Conservation (phyloP, 371 early-diverging fungal genomes). For the Massospora cicadina region DNA sequence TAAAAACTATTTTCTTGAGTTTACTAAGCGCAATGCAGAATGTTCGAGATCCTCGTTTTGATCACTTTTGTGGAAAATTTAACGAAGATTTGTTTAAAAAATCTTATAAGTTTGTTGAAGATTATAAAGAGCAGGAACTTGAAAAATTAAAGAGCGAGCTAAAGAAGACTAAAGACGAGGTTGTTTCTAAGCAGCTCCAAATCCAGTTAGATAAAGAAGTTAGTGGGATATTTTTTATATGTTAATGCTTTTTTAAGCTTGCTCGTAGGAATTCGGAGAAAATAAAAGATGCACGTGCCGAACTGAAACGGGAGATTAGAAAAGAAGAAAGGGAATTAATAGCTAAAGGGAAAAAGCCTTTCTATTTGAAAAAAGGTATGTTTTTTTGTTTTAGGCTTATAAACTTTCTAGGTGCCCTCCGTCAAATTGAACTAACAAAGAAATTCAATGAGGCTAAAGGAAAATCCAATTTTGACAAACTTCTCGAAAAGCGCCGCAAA, state of each 20-base stretch:
- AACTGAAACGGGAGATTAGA: slow-evolving; percentile 42
- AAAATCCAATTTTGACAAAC: slow-evolving; percentile 37
- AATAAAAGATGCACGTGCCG: slow-evolving; percentile 32
- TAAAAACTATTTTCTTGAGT: not conserved
- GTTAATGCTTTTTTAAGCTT: slow-evolving; percentile 10
- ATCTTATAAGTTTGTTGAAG: slow-evolving; percentile 58
- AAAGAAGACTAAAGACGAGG: slow-evolving; percentile 34
- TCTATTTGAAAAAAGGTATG: slow-evolving; percentile 64
- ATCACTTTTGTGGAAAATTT: slow-evolving; percentile 52
- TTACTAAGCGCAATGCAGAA: slow-evolving; percentile 18
- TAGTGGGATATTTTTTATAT: slow-evolving; percentile 10
- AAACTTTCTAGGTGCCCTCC: slow-evolving; percentile 36
- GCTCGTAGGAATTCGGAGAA: slow-evolving; percentile 11
- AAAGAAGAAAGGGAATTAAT: slow-evolving; percentile 58
- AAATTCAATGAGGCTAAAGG: slow-evolving; percentile 43
- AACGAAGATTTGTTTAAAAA: slow-evolving; percentile 72
- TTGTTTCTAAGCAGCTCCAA: slow-evolving; percentile 23
- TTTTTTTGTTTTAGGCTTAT: slow-evolving; percentile 4
- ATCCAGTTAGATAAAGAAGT: slow-evolving; percentile 30
- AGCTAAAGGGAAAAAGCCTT: slow-evolving; percentile 70
- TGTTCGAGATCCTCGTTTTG: slow-evolving; percentile 75
- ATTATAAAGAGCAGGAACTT: slow-evolving; percentile 51
- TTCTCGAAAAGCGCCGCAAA: slow-evolving; percentile 72
- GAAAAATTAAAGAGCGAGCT: slow-evolving; percentile 33
- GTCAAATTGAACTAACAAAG: slow-evolving; percentile 52